Conservation (phyloP, 2,329 filamentous ascomycete species). For the Thielaviopsis ethacetica region DNA sequence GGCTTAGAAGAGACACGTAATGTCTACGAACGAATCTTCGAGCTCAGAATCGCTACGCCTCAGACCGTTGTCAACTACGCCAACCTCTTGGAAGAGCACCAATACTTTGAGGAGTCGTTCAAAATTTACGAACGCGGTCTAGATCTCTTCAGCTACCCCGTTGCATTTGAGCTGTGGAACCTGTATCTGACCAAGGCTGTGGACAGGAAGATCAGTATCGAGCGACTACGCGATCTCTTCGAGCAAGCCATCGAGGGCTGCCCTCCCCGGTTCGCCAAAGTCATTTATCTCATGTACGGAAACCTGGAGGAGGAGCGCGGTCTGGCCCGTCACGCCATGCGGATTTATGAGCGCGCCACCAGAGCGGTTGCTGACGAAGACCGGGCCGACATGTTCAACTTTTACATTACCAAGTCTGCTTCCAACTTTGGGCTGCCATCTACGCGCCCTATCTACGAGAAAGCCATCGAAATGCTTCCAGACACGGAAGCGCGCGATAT, state of each 20-base stretch:
- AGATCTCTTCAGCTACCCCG: conserved; percentile 96
- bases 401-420: conserved; percentile 97
- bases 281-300: conserved; percentile 95
- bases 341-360: conserved; percentile 94
- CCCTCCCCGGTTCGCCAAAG: conserved; percentile 89
- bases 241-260: conserved; percentile 93
- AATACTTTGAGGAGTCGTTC: conserved; percentile 95
- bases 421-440: conserved; percentile 96
- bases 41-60: conserved; percentile 90
- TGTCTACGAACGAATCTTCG: conserved; percentile 94
- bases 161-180: conserved; percentile 98
- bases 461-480: conserved; percentile 82
- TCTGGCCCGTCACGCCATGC: conserved; percentile 90
- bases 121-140: conserved; percentile 92
- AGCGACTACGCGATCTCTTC: conserved; percentile 83
- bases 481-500: conserved; percentile 90
- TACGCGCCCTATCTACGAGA: conserved; percentile 88
- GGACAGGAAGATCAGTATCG: conserved; percentile 88
- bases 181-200: conserved; percentile 94
- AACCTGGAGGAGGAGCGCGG: conserved; percentile 92
- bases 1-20: conserved; percentile 82
- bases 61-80: conserved; percentile 98
- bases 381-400: conserved; percentile 93
- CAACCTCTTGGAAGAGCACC: conserved; percentile 82
- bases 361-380: conserved; percentile 90